Percentiles rank a stretch among this genome's conserved stretches.
Conservation (phyloP, 768 basidiomycete species). For the Omphalotus guepiniiformis region DNA sequence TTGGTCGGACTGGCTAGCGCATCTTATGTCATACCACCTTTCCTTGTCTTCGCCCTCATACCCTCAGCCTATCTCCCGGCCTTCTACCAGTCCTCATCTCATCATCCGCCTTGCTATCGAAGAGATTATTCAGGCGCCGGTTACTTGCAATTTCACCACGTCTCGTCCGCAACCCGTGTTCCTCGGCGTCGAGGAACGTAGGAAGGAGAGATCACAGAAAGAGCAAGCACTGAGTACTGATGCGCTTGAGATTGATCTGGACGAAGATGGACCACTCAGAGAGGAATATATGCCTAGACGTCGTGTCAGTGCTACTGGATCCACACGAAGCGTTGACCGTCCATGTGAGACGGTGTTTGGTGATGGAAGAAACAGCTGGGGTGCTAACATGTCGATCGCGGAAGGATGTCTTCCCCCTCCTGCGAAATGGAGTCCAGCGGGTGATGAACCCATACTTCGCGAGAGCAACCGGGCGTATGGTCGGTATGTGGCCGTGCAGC, state of each 20-base stretch:
- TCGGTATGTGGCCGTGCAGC: conserved; percentile 63
- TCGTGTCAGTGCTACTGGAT: conserved; percentile 39
- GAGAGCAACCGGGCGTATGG: conserved; percentile 47
- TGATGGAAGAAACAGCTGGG: conserved; percentile 13
- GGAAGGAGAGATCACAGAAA: conserved; percentile 46
- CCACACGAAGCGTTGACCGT: conserved; percentile 18
- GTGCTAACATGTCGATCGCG: conserved; percentile 15
- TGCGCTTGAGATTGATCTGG: conserved; percentile 69
- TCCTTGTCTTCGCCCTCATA: conserved; percentile 54
- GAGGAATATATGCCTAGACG: conserved; percentile 79
- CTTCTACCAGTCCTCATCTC: conserved; percentile 65
- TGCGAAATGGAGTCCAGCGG: conserved; percentile 77
- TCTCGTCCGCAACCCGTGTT: conserved; percentile 61
- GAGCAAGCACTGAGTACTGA: conserved; percentile 40
- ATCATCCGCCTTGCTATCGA: conserved; percentile 69
- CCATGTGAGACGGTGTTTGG: conserved; percentile 11
- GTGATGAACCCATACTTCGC: conserved; percentile 69
- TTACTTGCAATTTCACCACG: conserved; percentile 23
- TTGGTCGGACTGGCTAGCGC: conserved; percentile 71
- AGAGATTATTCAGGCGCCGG: conserved; percentile 56
- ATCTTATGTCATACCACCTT: conserved; percentile 61
- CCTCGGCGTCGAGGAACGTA: conserved; percentile 64
- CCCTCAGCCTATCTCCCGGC: conserved; percentile 76
- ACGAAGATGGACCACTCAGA: conserved; percentile 77
- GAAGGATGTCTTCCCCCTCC: conserved; percentile 58